Evolutionary conservation across 495 filamentous ascomycete genomes (phyloP), one percentile per base, ranked within the genome.

Genomic region (Recurvomyces mirabilis): DNA sequence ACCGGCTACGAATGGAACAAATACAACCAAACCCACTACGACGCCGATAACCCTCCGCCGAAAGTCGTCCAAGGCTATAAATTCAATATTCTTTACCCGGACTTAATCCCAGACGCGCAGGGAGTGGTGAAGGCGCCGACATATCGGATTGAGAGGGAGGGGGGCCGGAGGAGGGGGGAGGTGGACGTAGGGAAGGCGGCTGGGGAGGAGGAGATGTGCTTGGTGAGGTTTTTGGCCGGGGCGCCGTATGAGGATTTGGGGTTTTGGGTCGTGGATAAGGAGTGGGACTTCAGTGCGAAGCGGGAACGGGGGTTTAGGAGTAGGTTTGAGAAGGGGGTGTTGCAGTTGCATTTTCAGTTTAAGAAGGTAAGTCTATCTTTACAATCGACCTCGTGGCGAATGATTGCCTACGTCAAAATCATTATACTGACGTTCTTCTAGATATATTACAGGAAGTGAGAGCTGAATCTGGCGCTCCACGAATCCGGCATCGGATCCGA

Each of bases 1-100:
- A 96, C 94, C 85, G 91, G 91, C 30, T 99, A 95, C 63, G 91
- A 99, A 60, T 99, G 91, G 91, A 99, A 99, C 61, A 99, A 99
- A 60, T 99, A 99, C 70, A 99, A 99, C 56, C 91, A 99, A 64
- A 99, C 91, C 1, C 91, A 99, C 67, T 99, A 99, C 66, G 93
- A 96, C 58, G 89, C 95, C 61, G 93, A 96, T 56, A 94, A 99
- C 54, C 91, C 91, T 5, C 91, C 91, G 2, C 91, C 91, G 12
- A 94, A 95, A 63, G 91, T 98, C 17, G 91, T 98, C 34, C 91
- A 98, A 63, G 91, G 91, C 24, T 99, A 96, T 66, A 93, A 94
- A 53, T 99, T 99, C 71, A 99, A 96, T 63, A 93, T 99, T 33
- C 96, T 99, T 65, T 99, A 99, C 51, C 93, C 91, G 1, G 91